These are phyloP conservation scores for Trichosporon inkin DNA, from an alignment of 1,284 basidiomycete species.

Conservation along the genomic window DNA sequence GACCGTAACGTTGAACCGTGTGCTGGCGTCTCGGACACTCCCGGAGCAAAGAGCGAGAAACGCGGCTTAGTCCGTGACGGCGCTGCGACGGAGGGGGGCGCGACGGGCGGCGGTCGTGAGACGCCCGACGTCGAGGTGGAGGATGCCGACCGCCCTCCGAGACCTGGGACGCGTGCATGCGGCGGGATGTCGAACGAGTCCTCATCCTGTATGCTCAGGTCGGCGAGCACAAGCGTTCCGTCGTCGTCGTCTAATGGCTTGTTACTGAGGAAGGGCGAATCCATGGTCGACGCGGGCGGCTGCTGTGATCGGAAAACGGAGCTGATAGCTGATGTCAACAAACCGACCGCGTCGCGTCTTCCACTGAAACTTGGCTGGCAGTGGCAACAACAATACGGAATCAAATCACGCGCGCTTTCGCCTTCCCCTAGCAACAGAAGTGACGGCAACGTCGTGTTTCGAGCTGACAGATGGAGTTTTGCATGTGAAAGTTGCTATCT, in stretches of 20 bases:
- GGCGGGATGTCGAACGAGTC: background rate
- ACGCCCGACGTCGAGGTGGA: background rate
- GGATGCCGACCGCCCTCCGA: background rate
- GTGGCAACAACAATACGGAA: background rate
- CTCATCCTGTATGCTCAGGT: constrained; percentile 6
- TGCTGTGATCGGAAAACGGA: background rate
- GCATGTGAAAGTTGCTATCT: constrained; percentile 7
- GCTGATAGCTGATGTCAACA: background rate
- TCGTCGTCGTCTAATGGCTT: constrained; percentile 9
- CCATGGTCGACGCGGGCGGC: background rate
- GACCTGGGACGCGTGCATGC: background rate
- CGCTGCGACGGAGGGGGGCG: background rate
- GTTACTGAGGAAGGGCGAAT: constrained; percentile 12
- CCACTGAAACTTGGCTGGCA: background rate
- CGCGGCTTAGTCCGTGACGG: background rate
- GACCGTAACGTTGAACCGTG: background rate
- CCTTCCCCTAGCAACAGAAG: too few species aligned
- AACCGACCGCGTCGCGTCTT: background rate
- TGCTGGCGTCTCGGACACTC: background rate
- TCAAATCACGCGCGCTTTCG: too few species aligned
- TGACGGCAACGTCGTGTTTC: background rate
- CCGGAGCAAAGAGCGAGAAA: constrained; percentile 4
- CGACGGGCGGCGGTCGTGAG: background rate
- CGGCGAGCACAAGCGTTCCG: constrained; percentile 10
- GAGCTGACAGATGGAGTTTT: constrained; percentile 7